Evolutionary conservation across 2,329 filamentous ascomycete species (phyloP).

Genomic region (Geosmithia putterillii): DNA sequence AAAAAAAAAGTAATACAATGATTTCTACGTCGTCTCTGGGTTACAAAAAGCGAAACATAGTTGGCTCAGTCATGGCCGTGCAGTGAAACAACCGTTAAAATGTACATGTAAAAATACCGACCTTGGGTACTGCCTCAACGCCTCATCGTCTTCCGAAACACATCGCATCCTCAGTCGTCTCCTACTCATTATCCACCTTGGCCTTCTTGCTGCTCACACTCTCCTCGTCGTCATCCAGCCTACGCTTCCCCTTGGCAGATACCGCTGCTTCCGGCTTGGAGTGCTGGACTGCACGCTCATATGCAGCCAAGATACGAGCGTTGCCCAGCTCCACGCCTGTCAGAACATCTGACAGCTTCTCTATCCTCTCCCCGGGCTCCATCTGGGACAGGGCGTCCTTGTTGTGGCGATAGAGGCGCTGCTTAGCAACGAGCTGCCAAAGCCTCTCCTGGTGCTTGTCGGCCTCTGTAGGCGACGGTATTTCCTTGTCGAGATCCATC

Average conservation of each 20-base stretch:
- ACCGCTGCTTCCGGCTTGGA: conserved; percentile 4
- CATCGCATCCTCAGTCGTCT: not conserved
- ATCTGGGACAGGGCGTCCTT: conserved; percentile 58
- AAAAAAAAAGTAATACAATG: not conserved
- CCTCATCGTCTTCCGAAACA: not conserved
- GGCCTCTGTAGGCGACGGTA: conserved; percentile 31
- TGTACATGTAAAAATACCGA: not conserved
- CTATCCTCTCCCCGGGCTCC: conserved; percentile 53
- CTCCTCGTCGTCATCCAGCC: conserved; percentile 18
- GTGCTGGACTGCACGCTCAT: conserved; percentile 24
- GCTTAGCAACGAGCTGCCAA: conserved; percentile 67
- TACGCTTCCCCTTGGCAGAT: conserved; percentile 30
- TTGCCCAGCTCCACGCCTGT: conserved; percentile 61
- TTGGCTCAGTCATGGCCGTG: not conserved
- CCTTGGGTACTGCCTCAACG: not conserved
- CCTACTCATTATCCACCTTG: conserved; percentile 21
- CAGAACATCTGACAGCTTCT: conserved; percentile 60
- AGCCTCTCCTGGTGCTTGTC: conserved; percentile 54
- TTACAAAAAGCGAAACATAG: not conserved
- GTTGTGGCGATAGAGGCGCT: conserved; percentile 65
- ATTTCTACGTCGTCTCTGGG: no score
- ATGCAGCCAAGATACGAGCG: conserved; percentile 44
- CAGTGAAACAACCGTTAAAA: not conserved
- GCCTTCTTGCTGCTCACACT: conserved; percentile 30
- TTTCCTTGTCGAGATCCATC: conserved; percentile 28